Evolutionary conservation across 176 grass and related monocot genomes (phyloP).

Genomic region (Musa schizocarpa): DNA sequence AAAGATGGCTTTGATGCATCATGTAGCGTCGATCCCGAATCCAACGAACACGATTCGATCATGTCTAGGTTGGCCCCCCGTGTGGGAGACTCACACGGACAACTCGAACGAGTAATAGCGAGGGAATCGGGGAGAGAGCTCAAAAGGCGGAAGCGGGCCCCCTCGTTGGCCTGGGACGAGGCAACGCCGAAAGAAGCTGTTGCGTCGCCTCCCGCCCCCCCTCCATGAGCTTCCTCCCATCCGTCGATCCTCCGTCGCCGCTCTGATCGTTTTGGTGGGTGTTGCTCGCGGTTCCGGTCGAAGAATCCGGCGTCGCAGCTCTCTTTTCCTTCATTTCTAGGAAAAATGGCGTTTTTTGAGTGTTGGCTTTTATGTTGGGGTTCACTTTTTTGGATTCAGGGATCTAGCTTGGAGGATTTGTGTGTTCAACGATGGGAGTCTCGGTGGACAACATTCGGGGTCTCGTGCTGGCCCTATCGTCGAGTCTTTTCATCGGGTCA

Average conservation of each 20-base stretch:
- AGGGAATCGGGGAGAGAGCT: no score
- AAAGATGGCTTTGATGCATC: no score
- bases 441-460: constrained; percentile 64
- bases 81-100: no score
- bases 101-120: no score
- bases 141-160: no score
- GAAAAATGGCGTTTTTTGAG: not conserved
- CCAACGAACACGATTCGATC: no score
- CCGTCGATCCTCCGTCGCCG: not conserved
- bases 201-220: not conserved
- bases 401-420: not conserved
- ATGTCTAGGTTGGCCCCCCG: no score
- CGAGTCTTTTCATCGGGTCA: constrained; percentile 82
- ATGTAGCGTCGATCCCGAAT: no score
- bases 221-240: not conserved
- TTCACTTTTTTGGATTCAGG: not conserved
- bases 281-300: not conserved
- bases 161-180: no score
- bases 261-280: not conserved
- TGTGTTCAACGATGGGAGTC: constrained; percentile 23
- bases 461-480: constrained; percentile 60
- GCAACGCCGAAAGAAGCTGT: no score
- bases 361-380: no score
- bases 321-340: not conserved
- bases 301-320: no score